Conservation (phyloP, 2,329 filamentous ascomycete genomes). For the Coniochaeta hoffmannii region DNA sequence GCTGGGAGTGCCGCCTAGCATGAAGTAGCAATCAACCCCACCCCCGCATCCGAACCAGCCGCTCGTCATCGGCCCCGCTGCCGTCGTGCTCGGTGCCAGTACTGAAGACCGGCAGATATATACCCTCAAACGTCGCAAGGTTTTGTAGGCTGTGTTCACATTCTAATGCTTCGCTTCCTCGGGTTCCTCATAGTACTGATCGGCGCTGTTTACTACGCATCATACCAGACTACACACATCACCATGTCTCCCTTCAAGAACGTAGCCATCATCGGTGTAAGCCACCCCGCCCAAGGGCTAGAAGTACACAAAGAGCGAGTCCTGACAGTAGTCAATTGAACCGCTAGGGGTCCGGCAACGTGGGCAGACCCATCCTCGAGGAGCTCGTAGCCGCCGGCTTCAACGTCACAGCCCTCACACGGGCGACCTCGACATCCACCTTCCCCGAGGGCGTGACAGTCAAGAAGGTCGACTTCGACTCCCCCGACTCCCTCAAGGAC, state of each 20-base stretch:
- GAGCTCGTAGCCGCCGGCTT: slow-evolving; percentile 30
- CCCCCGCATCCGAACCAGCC: background rate
- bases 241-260: slow-evolving; percentile 19
- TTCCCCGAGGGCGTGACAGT: slow-evolving; percentile 31
- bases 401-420: slow-evolving; percentile 42
- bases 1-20: no score
- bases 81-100: slow-evolving; percentile 1
- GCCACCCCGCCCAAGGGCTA: no score
- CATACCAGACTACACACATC: background rate
- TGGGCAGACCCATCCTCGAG: slow-evolving; percentile 21
- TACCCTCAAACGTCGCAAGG: background rate
- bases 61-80: slow-evolving; percentile 3
- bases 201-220: background rate
- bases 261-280: slow-evolving; percentile 27
- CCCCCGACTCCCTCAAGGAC: slow-evolving; percentile 30
- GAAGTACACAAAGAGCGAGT: background rate
- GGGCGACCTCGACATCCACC: slow-evolving; percentile 29
- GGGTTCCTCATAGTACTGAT: background rate
- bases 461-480: slow-evolving; percentile 37
- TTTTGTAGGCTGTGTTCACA: background rate
- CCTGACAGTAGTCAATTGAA: background rate
- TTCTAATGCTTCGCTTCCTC: background rate
- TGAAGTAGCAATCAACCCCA: no score
- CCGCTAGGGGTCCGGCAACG: slow-evolving; percentile 23
- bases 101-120: background rate